phyloP scores from a whole-genome alignment of 179 eudicot species.

The Spergularia azorica region DNA sequence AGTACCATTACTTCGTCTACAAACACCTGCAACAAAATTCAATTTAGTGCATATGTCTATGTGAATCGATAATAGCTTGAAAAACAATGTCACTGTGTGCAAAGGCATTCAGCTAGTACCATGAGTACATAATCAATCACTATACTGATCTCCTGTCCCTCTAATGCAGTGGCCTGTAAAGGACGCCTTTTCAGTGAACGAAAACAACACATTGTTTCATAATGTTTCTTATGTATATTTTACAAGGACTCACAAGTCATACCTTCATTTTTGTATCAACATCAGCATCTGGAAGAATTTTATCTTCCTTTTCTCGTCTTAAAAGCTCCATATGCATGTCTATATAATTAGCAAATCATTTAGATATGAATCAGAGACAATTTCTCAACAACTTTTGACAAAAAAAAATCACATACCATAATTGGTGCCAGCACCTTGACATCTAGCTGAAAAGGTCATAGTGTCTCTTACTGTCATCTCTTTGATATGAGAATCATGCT shows the following conservation, averaged over 20 bases:
- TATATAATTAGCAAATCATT: constrained; percentile 23
- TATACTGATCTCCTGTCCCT: constrained; percentile 55
- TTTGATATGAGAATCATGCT: constrained; percentile 42
- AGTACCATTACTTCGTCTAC: constrained; percentile 79
- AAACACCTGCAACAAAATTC: constrained; percentile 47
- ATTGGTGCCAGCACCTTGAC: constrained; percentile 44
- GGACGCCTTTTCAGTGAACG: no score
- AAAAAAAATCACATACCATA: constrained; percentile 29
- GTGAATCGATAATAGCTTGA: neutral
- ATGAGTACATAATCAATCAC: constrained; percentile 59
- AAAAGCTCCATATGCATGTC: constrained; percentile 74
- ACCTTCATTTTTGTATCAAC: constrained; percentile 44
- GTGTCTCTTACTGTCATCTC: constrained; percentile 47
- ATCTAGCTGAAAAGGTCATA: constrained; percentile 39
- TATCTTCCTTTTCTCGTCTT: constrained; percentile 78
- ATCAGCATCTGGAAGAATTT: constrained; percentile 49
- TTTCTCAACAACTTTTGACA: no score
- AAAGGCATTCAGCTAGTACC: constrained; percentile 33
- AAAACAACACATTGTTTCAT: no score
- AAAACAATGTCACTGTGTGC: no score
- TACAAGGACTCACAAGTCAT: neutral
- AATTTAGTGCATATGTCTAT: neutral
- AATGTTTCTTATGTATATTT: no score
- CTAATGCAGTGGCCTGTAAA: constrained; percentile 58
- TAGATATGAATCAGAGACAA: no score